Evolutionary conservation across 371 early-diverging fungal genomes (phyloP).

Genomic region (Nematocida homosporus): DNA sequence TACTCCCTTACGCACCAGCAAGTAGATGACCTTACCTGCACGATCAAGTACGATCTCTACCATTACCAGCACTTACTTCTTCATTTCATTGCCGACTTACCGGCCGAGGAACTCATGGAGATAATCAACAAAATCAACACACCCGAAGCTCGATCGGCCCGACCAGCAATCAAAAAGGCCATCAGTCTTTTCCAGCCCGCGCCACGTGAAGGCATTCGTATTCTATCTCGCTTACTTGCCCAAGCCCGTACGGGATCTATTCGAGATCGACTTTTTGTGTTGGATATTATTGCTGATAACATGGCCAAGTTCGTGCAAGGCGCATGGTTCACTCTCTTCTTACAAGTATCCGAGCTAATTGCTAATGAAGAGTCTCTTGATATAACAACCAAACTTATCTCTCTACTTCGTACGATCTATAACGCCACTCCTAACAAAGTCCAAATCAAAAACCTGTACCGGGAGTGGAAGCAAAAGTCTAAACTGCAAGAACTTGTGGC

Average conservation of each 20-base stretch:
- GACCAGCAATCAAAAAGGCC: constrained; percentile 1
- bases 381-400: constrained; percentile 5
- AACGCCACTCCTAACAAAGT: neutral
- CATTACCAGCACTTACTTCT: constrained; percentile 48
- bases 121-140: constrained; percentile 37
- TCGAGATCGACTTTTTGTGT: constrained; percentile 29
- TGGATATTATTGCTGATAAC: constrained; percentile 6
- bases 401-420: constrained; percentile 13
- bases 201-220: neutral
- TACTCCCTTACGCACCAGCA: neutral
- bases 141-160: constrained; percentile 7
- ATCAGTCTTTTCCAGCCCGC: neutral
- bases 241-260: constrained; percentile 17
- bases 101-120: constrained; percentile 36
- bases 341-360: constrained; percentile 18
- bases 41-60: constrained; percentile 44
- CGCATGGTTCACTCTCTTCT: constrained; percentile 38
- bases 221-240: constrained; percentile 1
- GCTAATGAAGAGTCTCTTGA: constrained; percentile 17
- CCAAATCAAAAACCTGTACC: constrained; percentile 17
- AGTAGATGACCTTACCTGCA: constrained; percentile 23
- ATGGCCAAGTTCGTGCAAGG: constrained; percentile 15
- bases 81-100: constrained; percentile 11
- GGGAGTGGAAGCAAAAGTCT: constrained; percentile 24
- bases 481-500: constrained; percentile 4